Conservation (phyloP, 108 stramenopile genomes). For the Seminavis robusta region DNA sequence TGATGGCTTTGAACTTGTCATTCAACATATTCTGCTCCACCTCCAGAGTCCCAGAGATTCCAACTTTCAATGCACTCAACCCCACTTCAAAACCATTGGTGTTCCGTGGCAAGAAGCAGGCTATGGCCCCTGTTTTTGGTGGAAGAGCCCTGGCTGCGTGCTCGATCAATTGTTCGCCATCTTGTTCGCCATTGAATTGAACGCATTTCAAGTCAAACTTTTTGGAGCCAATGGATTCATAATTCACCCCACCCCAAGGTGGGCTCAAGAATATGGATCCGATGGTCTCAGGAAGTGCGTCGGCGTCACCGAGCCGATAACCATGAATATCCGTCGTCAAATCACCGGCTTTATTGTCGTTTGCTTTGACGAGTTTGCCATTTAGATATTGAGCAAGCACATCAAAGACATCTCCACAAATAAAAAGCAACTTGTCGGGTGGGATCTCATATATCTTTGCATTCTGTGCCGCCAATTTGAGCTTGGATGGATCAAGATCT, state of each 20-base stretch:
- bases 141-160: conserved; percentile 14
- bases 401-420: conserved; percentile 56
- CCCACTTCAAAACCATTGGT: conserved; percentile 54
- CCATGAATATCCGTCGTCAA: conserved; percentile 1
- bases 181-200: not conserved
- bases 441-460: conserved; percentile 58
- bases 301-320: conserved; percentile 46
- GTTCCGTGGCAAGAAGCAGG: conserved; percentile 70
- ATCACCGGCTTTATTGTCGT: not conserved
- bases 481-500: conserved; percentile 53
- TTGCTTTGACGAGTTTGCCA: not conserved
- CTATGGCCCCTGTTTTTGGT: conserved; percentile 31
- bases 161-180: not conserved
- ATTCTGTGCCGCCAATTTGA: conserved; percentile 73
- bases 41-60: conserved; percentile 42
- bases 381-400: conserved; percentile 16
- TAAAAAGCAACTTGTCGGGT: conserved; percentile 49
- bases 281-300: conserved; percentile 51
- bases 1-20: conserved; percentile 80
- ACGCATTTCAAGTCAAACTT: not conserved
- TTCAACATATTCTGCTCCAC: conserved; percentile 77
- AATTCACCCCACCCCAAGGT: conserved; percentile 84
- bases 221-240: conserved; percentile 40
- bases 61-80: conserved; percentile 35
- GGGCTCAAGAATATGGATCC: conserved; percentile 74